A percentile compares a stretch with the other conserved stretches of the same genome.
These are phyloP conservation scores for Raphanus raphanistrum DNA, from an alignment of 345 rosid genomes.

Conservation along the genomic window DNA sequence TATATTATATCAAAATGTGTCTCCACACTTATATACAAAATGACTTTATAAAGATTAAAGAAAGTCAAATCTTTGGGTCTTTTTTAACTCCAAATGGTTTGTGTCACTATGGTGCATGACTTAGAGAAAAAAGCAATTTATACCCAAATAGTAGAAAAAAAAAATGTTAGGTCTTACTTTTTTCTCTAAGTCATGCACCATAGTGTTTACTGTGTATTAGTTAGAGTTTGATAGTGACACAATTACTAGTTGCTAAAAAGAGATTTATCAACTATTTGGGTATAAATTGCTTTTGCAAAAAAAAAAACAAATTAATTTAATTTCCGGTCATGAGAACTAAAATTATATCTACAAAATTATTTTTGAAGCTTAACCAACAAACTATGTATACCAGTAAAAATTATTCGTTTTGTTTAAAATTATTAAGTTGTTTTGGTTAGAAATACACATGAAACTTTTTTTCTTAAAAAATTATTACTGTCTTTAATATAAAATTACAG, in stretches of 20 bases:
- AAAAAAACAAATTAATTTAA: not conserved
- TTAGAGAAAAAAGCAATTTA: too few species aligned
- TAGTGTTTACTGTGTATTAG: not conserved
- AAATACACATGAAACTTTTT: not conserved
- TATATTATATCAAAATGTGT: constrained; percentile 7
- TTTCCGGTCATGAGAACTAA: not conserved
- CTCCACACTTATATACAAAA: constrained; percentile 20
- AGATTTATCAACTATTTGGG: not conserved
- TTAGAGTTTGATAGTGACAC: not conserved
- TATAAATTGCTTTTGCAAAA: not conserved
- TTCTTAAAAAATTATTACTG: not conserved
- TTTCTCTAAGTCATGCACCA: not conserved
- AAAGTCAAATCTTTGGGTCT: constrained; percentile 20
- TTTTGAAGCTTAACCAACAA: not conserved
- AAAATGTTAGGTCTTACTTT: not conserved
- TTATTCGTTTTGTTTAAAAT: not conserved
- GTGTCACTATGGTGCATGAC: too few species aligned
- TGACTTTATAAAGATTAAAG: not conserved
- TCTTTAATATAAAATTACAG: not conserved
- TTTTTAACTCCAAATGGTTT: constrained; percentile 9
- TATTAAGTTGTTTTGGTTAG: not conserved
- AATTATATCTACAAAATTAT: not conserved
- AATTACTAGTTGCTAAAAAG: not conserved
- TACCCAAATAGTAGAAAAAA: not conserved
- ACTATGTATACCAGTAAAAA: not conserved